phyloP scores from a whole-genome alignment of 345 rosid species.

The Citrus sp. region DNA sequence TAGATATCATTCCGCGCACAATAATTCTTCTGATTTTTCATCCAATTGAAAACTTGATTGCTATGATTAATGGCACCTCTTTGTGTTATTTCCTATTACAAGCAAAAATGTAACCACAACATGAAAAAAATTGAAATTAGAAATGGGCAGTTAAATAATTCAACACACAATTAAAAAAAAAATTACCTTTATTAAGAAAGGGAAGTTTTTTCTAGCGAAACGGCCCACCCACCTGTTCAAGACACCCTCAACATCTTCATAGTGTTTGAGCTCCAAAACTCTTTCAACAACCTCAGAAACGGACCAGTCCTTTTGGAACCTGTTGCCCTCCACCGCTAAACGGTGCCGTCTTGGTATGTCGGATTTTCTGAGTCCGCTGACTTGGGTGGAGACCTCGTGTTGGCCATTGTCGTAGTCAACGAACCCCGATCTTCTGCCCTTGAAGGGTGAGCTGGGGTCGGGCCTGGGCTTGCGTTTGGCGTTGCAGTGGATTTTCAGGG shows the following conservation, averaged over 20 bases:
- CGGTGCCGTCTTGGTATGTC: conserved; percentile 64
- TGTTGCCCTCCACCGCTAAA: conserved; percentile 50
- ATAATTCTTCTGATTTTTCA: conserved; percentile 80
- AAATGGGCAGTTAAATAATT: neutral
- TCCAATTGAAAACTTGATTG: conserved; percentile 61
- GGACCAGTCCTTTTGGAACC: conserved; percentile 88
- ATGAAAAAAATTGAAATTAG: neutral
- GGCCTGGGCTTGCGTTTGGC: conserved; percentile 18
- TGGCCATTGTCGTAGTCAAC: conserved; percentile 83
- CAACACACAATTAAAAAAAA: neutral
- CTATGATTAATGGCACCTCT: conserved; percentile 73
- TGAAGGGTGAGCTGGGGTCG: conserved; percentile 38
- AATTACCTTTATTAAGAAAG: conserved; percentile 58
- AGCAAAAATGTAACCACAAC: neutral
- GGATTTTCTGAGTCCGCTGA: conserved; percentile 59
- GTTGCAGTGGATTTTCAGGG: conserved; percentile 25
- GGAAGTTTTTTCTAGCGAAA: conserved; percentile 75
- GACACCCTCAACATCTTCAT: conserved; percentile 53
- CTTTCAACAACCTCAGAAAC: conserved; percentile 64
- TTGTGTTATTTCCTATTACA: conserved; percentile 64
- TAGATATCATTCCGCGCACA: conserved; percentile 78
- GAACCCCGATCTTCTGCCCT: conserved; percentile 45
- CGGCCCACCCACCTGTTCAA: conserved; percentile 89
- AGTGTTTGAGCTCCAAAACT: conserved; percentile 49
- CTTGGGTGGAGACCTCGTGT: conserved; percentile 54